phyloP scores from a whole-genome alignment of 106 monocot species.

The Dendrobium officinale region DNA sequence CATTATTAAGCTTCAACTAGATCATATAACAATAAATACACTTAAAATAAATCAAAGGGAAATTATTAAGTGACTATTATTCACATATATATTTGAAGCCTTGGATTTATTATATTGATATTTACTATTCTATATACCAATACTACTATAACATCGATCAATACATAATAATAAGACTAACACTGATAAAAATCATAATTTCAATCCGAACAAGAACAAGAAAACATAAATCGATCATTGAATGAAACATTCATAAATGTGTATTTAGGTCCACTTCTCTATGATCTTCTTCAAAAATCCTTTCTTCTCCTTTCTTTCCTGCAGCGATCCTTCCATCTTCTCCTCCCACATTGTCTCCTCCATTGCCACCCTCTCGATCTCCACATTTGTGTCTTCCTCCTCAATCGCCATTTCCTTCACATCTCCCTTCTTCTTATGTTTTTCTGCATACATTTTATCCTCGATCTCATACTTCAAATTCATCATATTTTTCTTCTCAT shows the following conservation, averaged over 20 bases:
- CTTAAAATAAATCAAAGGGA: no score
- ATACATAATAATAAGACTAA: no score
- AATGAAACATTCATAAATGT: neutral
- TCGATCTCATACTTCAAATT: constrained; percentile 5
- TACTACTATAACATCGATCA: neutral
- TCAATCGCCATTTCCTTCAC: constrained; percentile 20
- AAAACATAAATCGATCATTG: neutral
- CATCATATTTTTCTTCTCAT: neutral
- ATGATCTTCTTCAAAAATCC: constrained; percentile 73
- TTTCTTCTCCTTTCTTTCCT: constrained; percentile 61
- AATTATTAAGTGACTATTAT: no score
- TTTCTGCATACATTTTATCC: neutral
- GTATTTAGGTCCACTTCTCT: constrained; percentile 16
- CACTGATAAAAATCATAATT: no score
- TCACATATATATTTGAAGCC: no score
- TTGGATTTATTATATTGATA: no score
- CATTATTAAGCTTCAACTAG: no score
- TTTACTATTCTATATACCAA: neutral
- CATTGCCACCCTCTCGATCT: neutral
- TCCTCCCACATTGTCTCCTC: constrained; percentile 24
- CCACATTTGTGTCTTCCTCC: neutral
- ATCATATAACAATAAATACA: no score
- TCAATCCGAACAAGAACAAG: no score
- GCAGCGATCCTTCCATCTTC: constrained; percentile 29
- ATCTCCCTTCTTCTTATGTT: constrained; percentile 11